Evolutionary conservation across 2,329 filamentous ascomycete species (phyloP).

Genomic region (Diaporthe sp.): DNA sequence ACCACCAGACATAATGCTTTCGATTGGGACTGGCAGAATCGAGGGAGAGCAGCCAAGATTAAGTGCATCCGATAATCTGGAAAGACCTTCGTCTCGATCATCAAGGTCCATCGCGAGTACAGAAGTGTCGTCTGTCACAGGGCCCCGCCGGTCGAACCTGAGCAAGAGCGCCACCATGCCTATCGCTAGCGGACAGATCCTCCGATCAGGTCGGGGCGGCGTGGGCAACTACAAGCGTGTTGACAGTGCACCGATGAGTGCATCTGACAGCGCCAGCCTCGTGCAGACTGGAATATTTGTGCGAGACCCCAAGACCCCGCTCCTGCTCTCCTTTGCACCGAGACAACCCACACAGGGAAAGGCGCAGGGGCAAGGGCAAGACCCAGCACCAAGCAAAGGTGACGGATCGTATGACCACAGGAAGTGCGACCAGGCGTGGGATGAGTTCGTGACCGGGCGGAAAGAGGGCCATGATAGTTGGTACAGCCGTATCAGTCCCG

Average conservation of each 20-base stretch:
- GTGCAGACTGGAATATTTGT: slow-evolving; percentile 2
- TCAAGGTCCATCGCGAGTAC: slow-evolving; percentile 6
- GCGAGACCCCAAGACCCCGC: slow-evolving; percentile 7
- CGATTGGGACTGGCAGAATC: background rate
- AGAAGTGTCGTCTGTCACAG: background rate
- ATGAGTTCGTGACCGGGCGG: background rate
- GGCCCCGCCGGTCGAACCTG: background rate
- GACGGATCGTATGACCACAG: background rate
- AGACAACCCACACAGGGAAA: background rate
- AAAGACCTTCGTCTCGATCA: background rate
- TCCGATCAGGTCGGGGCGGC: slow-evolving; percentile 12
- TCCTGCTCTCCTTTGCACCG: background rate
- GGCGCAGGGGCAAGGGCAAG: background rate
- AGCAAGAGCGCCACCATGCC: slow-evolving; percentile 17
- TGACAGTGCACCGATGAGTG: background rate
- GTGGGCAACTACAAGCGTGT: slow-evolving; percentile 21
- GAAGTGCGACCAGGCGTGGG: background rate
- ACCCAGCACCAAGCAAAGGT: background rate
- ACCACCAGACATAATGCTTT: slow-evolving; percentile 14
- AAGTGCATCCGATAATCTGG: background rate
- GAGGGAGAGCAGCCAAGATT: background rate
- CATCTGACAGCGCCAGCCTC: background rate
- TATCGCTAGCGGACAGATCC: background rate
- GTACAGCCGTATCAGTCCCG: background rate
- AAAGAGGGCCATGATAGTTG: background rate